These are phyloP conservation scores for Wickerhamiella qilinensis DNA, from an alignment of 805 yeast species.

Conservation along the genomic window DNA sequence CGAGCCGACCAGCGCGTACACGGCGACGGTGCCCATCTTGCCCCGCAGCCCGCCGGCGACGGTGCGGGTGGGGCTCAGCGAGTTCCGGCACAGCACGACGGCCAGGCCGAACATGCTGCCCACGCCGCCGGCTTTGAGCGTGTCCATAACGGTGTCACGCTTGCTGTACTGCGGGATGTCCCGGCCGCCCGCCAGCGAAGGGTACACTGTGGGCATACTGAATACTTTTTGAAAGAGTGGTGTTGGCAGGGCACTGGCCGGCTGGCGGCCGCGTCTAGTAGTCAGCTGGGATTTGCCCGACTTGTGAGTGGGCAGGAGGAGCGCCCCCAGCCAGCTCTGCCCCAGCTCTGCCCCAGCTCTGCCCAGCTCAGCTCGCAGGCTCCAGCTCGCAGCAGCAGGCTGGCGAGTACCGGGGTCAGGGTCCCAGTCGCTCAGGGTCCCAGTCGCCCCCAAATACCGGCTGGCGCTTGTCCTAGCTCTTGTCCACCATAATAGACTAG, in stretches of 20 bases:
- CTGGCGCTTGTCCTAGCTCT: too few species aligned
- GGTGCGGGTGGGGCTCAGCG: slow-evolving; percentile 18
- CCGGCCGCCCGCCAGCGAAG: slow-evolving; percentile 15
- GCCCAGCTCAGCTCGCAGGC: too few species aligned
- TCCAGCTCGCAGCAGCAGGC: too few species aligned
- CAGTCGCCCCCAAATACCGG: too few species aligned
- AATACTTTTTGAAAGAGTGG: background rate
- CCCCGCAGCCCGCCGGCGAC: slow-evolving; percentile 17
- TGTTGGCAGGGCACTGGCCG: background rate
- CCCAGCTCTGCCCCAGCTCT: too few species aligned
- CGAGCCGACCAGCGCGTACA: slow-evolving; percentile 33
- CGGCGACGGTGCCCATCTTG: slow-evolving; percentile 15
- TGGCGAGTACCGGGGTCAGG: too few species aligned
- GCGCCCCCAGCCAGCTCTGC: too few species aligned
- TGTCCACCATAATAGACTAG: too few species aligned
- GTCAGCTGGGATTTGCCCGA: background rate
- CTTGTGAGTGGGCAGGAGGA: background rate
- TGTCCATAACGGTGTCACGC: slow-evolving; percentile 36
- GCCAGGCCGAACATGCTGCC: slow-evolving; percentile 32
- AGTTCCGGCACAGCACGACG: slow-evolving; percentile 30
- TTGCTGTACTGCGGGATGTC: slow-evolving; percentile 35
- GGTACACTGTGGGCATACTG: slow-evolving; percentile 8
- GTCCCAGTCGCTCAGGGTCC: too few species aligned
- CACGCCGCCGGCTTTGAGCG: slow-evolving; percentile 30
- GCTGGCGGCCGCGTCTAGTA: background rate